phyloP scores from a whole-genome alignment of 495 filamentous ascomycete genomes.

The Aspergillus incahuasiensis region DNA sequence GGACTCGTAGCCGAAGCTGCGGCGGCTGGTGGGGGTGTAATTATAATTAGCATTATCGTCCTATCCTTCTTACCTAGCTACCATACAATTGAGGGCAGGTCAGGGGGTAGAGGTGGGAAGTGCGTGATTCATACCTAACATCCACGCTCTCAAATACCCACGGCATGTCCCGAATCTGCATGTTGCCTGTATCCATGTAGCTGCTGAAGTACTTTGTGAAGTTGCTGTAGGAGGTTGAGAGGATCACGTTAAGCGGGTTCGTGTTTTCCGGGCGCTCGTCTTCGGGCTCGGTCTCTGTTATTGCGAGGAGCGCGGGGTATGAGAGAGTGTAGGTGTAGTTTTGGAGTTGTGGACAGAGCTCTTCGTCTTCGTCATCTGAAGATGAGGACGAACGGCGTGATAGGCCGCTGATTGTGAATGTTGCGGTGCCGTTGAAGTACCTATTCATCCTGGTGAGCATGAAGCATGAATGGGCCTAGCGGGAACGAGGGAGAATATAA shows the following conservation, averaged over 20 bases:
- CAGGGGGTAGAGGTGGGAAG: not conserved
- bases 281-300: slow-evolving; percentile 3
- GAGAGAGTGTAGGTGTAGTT: slow-evolving; percentile 1
- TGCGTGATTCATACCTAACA: not conserved
- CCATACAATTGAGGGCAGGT: too few species aligned
- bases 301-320: not conserved
- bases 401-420: not conserved
- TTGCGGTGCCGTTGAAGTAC: slow-evolving; percentile 7
- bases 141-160: slow-evolving; percentile 1
- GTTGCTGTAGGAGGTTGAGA: slow-evolving; percentile 3
- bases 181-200: not conserved
- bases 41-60: not conserved
- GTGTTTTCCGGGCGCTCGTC: slow-evolving; percentile 4
- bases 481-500: too few species aligned
- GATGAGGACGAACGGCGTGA: not conserved
- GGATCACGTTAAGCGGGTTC: not conserved
- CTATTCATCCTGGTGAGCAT: not conserved
- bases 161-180: not conserved
- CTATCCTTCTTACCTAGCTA: too few species aligned
- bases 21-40: not conserved
- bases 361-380: not conserved
- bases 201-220: not conserved
- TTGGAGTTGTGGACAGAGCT: not conserved
- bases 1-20: not conserved
- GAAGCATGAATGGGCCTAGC: too few species aligned